Base-by-base conservation (phyloP, 108 stramenopile species). In the Skeletonema costatum region DNA sequence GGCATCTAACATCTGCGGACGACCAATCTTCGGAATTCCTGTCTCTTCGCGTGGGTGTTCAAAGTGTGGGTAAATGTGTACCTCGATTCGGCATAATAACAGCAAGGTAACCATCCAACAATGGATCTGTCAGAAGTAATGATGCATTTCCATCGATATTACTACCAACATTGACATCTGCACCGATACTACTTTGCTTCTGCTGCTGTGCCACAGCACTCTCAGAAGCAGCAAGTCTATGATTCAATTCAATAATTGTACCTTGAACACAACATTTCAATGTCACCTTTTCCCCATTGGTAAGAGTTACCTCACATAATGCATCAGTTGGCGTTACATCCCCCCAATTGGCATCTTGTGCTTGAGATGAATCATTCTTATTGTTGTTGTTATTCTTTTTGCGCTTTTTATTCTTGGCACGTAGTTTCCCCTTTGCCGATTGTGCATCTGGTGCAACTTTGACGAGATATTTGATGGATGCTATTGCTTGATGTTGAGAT, bases 91-190 rank as follows among this genome's bases (percentile, higher is more conserved):
- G 90, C 41, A 90, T 74, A 74, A 93, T 87, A 2, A 93, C 81
- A 19, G 90, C 92, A 74, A 93, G 68, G 73, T 87, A 87, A 39
- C 92, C 92, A 82, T 93, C 87, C 64, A 93, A 56, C 19, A 93
- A 64, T 19, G 92, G 92, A 77, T 93, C 92, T 4, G 50, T 58
- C 44, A 78, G 12, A 29, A 91, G 19, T 11, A 75, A 53, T 32
- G 83, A 81, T n/a, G 63, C 58, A 16, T 31, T 17, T 17, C 11
- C 17, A 7, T 21, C 38, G 4, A 4, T 19, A n/a, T 14, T 19
- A 19, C 25, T n/a, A 5, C 32, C 35, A 11, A 3, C 31, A 36
- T 63, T 56, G 38, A 69, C n/a, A 29, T 10, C 38, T 42, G 61
- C 75, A 19, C 14, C n/a, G 7, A 39, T 38, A 14, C 29, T 66